Percentiles rank a stretch among this genome's conserved stretches.
phyloP scores from a whole-genome alignment of 371 early-diverging fungal genomes.

The Lichtheimia ornata region DNA sequence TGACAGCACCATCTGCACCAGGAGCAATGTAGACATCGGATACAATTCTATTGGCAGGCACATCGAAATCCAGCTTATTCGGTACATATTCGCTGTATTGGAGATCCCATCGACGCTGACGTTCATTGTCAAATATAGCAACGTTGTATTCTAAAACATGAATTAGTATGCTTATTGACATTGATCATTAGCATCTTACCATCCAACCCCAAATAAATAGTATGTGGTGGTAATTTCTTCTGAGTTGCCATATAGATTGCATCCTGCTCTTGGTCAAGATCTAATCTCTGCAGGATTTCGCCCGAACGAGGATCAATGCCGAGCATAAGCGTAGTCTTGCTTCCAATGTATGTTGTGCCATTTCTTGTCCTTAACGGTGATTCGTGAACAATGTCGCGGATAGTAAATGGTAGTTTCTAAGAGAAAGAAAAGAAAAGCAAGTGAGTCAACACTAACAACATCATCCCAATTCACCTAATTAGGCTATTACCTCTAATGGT shows the following conservation, averaged over 20 bases:
- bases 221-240: constrained; percentile 27
- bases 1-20: constrained; percentile 31
- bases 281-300: constrained; percentile 54
- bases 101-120: constrained; percentile 36
- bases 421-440: constrained; percentile 8
- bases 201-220: constrained; percentile 42
- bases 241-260: constrained; percentile 22
- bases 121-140: constrained; percentile 23
- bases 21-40: constrained; percentile 47
- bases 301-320: constrained; percentile 77
- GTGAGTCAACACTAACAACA: neutral
- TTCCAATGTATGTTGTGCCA: constrained; percentile 67
- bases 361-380: constrained; percentile 63
- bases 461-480: too few species aligned
- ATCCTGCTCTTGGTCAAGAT: constrained; percentile 35
- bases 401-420: constrained; percentile 72
- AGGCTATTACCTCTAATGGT: constrained; percentile 50
- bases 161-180: neutral
- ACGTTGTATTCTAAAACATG: constrained; percentile 28
- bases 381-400: constrained; percentile 65
- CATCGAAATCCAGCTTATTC: constrained; percentile 39
- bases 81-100: constrained; percentile 50
- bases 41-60: constrained; percentile 24
- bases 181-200: constrained; percentile 22
- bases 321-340: constrained; percentile 65